Evolutionary conservation across 78 protist genomes (phyloP).

Genomic region (Mantamonas sphyraenae): DNA sequence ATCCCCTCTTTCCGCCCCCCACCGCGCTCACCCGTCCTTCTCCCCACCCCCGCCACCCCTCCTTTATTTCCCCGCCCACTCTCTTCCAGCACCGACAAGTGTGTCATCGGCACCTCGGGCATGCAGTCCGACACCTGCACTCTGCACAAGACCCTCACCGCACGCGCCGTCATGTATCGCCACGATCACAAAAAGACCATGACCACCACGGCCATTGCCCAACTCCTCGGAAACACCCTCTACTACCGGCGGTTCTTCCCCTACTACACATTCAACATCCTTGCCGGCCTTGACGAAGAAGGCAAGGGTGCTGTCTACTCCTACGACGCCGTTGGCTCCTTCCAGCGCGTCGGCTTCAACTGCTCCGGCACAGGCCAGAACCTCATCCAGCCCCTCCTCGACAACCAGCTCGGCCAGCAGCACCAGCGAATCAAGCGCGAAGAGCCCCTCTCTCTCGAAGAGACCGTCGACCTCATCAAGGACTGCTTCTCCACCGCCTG

Average conservation of each 20-base stretch:
- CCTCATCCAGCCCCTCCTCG: slow-evolving; percentile 90
- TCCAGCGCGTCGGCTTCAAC: slow-evolving; percentile 53
- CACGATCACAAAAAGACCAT: background rate
- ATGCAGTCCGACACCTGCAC: slow-evolving; percentile 83
- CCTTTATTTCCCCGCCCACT: background rate
- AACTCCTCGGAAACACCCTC: slow-evolving; percentile 84
- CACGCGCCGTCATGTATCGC: slow-evolving; percentile 29
- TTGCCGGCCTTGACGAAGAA: slow-evolving; percentile 82
- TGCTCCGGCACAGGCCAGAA: slow-evolving; percentile 79
- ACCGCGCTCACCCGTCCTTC: background rate
- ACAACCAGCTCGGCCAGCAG: slow-evolving; percentile 57
- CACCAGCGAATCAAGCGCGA: background rate
- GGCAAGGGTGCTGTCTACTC: slow-evolving; percentile 82
- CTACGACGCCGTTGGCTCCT: slow-evolving; percentile 94
- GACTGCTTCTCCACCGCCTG: slow-evolving; percentile 85
- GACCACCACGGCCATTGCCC: slow-evolving; percentile 43
- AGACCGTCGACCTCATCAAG: slow-evolving; percentile 64
- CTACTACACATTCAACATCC: slow-evolving; percentile 83
- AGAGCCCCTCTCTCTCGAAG: slow-evolving; percentile 39
- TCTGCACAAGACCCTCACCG: slow-evolving; percentile 68
- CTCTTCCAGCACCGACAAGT: slow-evolving; percentile 42
- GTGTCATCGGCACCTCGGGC: slow-evolving; percentile 82
- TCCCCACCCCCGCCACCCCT: background rate
- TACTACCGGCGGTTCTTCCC: slow-evolving; percentile 96
- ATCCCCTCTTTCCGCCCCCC: background rate